These are phyloP conservation scores for Mortierella sp. DNA, from an alignment of 371 early-diverging fungal species.

Conservation along the genomic window DNA sequence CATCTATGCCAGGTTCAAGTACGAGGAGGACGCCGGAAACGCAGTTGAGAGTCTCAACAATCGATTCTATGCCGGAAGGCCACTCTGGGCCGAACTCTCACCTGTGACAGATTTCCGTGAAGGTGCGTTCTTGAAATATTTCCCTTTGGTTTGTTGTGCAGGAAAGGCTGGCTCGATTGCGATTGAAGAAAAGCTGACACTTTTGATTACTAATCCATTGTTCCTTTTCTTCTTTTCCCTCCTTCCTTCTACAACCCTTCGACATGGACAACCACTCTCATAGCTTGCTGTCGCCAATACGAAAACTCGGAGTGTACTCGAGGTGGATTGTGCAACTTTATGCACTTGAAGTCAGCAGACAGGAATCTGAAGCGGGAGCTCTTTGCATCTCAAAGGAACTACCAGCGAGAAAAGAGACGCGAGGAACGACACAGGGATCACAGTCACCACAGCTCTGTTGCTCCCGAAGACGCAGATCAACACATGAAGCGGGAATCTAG, in stretches of 20 bases:
- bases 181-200: too few species aligned
- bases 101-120: constrained; percentile 98
- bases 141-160: background rate
- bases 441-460: constrained; percentile 26
- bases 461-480: constrained; percentile 33
- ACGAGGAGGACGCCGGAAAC: constrained; percentile 94
- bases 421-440: constrained; percentile 49
- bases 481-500: constrained; percentile 28
- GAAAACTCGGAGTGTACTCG: constrained; percentile 95
- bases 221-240: background rate
- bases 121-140: constrained; percentile 36
- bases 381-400: constrained; percentile 82
- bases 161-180: too few species aligned
- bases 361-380: constrained; percentile 83
- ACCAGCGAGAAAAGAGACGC: constrained; percentile 68
- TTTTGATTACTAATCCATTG: constrained; percentile 15
- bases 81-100: constrained; percentile 95
- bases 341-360: constrained; percentile 94
- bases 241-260: background rate
- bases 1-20: constrained; percentile 94
- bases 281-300: constrained; percentile 97
- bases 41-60: constrained; percentile 93
- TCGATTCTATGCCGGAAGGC: constrained; percentile 95
- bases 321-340: constrained; percentile 98
- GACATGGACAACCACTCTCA: background rate